These are phyloP conservation scores for Acacia crassicarpa DNA, from an alignment of 306 rosid genomes.

Conservation along the genomic window DNA sequence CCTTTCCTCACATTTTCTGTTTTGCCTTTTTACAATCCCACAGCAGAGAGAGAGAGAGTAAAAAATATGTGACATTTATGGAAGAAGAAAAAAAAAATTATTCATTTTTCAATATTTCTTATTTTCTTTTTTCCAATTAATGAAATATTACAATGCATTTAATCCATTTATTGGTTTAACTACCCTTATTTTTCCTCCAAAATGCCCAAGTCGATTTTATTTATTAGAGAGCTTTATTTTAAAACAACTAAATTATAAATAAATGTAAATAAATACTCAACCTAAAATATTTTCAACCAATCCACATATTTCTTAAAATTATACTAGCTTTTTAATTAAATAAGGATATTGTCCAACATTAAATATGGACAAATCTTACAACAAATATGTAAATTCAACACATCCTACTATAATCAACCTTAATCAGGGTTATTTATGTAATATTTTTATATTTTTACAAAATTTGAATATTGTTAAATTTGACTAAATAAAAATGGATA, in stretches of 20 bases:
- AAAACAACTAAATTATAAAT: neutral
- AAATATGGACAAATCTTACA: no score
- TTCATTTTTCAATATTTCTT: neutral
- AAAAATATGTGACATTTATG: neutral
- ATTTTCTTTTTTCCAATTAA: neutral
- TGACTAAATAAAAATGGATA: neutral
- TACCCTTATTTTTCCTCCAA: neutral
- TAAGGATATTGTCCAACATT: accelerated
- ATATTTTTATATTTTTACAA: neutral
- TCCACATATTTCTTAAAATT: neutral
- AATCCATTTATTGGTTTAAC: neutral
- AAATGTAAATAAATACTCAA: neutral
- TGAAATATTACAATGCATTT: neutral
- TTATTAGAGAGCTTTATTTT: neutral
- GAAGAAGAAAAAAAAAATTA: neutral
- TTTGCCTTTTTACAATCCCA: neutral
- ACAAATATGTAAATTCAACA: no score
- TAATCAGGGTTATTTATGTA: no score
- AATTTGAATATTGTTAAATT: neutral
- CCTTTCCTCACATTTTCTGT: neutral
- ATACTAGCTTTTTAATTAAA: neutral
- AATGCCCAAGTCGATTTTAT: neutral
- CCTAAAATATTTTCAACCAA: neutral
- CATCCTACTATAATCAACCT: no score
- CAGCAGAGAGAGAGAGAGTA: neutral